phyloP scores from a whole-genome alignment of 1,284 basidiomycete species.

The Sanghuangporus baumii region DNA sequence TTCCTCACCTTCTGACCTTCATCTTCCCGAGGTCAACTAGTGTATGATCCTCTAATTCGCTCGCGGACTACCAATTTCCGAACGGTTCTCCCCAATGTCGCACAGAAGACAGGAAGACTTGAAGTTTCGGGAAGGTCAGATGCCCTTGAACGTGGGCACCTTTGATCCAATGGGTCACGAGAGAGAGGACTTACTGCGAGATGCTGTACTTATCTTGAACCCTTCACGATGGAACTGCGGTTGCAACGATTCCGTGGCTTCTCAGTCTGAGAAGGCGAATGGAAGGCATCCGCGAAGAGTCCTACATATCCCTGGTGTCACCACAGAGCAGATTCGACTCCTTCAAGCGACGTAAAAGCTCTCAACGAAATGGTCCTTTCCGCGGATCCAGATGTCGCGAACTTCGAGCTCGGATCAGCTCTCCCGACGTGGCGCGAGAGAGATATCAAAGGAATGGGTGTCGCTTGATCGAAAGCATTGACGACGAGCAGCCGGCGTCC shows the following conservation, averaged over 20 bases:
- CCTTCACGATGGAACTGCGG: background rate
- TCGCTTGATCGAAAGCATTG: too few species aligned
- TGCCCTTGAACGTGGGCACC: background rate
- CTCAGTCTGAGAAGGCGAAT: too few species aligned
- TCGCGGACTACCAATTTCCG: background rate
- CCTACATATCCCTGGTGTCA: too few species aligned
- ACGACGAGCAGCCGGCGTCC: too few species aligned
- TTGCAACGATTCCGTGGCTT: background rate
- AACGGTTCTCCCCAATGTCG: background rate
- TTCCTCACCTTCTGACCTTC: background rate
- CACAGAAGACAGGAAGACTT: background rate
- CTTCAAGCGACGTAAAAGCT: too few species aligned
- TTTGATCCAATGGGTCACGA: background rate
- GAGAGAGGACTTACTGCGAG: background rate
- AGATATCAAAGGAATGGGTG: too few species aligned
- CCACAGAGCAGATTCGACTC: too few species aligned
- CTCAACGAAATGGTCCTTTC: too few species aligned
- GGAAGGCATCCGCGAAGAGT: too few species aligned
- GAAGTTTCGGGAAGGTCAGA: background rate
- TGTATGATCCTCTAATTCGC: background rate
- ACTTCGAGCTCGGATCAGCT: too few species aligned
- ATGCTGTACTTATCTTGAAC: background rate
- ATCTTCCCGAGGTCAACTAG: background rate
- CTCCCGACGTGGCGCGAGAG: too few species aligned
- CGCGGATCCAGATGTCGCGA: too few species aligned